Evolutionary conservation across 495 filamentous ascomycete species (phyloP).

Genomic region (Glonium stellatum): DNA sequence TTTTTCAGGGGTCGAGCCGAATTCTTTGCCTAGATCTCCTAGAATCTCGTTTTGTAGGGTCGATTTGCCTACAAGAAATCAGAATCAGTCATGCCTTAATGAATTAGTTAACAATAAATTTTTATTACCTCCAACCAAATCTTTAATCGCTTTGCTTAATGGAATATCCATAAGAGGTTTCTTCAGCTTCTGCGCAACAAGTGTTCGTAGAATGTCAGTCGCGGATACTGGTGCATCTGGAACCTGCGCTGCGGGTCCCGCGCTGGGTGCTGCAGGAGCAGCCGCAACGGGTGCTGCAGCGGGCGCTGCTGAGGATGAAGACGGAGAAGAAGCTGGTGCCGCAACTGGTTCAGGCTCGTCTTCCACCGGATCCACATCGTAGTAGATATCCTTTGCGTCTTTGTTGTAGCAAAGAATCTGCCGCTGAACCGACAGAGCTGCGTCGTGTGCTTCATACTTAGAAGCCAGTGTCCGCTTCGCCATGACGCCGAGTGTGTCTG

Average conservation of each 20-base stretch:
- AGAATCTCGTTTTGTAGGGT: slow-evolving; percentile 97
- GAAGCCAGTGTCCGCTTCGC: slow-evolving; percentile 90
- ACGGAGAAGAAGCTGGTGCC: slow-evolving; percentile 47
- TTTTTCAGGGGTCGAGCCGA: slow-evolving; percentile 96
- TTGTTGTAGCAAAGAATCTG: slow-evolving; percentile 99
- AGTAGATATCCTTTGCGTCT: slow-evolving; percentile 98
- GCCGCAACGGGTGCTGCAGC: slow-evolving; percentile 39
- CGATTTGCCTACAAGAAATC: slow-evolving; percentile 64
- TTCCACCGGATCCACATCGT: slow-evolving; percentile 91
- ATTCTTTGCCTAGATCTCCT: slow-evolving; percentile 94
- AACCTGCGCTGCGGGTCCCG: slow-evolving; percentile 83
- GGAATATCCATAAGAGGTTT: slow-evolving; percentile 86
- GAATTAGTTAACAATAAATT: too few species aligned
- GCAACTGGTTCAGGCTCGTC: slow-evolving; percentile 68
- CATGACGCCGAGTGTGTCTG: slow-evolving; percentile 98
- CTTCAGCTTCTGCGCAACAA: slow-evolving; percentile 99
- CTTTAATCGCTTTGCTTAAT: slow-evolving; percentile 94
- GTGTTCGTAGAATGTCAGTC: slow-evolving; percentile 76
- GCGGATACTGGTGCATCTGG: slow-evolving; percentile 81
- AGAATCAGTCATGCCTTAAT: slow-evolving; percentile 6
- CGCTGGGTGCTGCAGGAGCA: slow-evolving; percentile 56
- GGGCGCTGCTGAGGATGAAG: slow-evolving; percentile 37
- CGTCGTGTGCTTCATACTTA: slow-evolving; percentile 98
- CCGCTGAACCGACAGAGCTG: slow-evolving; percentile 86
- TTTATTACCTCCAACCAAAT: slow-evolving; percentile 81